Base-by-base conservation (phyloP, 306 rosid genomes). In the Senna siamea region DNA sequence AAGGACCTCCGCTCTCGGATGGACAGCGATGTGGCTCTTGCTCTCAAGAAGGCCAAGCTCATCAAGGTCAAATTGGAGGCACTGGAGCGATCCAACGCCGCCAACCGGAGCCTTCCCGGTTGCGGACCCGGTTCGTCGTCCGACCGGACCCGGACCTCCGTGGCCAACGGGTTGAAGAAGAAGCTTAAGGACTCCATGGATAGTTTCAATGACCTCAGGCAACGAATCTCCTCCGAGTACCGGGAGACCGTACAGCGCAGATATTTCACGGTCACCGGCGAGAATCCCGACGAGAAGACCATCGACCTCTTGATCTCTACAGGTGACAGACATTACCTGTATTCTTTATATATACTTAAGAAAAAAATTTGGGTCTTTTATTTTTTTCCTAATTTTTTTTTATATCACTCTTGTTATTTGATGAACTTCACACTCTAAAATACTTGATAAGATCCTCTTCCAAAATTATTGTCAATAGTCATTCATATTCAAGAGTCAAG, bases 91-190 rank as follows among this genome's bases (percentile, higher is more conserved):
- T 70, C 93, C 57, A 89, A 89, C 80, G 93, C 91, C 15, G 87
- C 91, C 5, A 86, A 81, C 38, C 81, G 89, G 75, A 84, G 84
- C 70, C 34, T 82, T 15, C 88, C 91, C 0, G 89, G 87, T 9
- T 89, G 91, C 51, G 93, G 91, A 2, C 89, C 91, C 15, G 93
- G 93, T 0, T 84, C 93, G 1, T 89, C 93, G 0, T 86, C 93
- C 4, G 93, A 89, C 59, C 83, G 93, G 73, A 89, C 93, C 0
- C 32, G 93, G 66, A 84, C 84, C 7, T 84, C 89, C 34, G 87
- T 89, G 23, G 89, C 86, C 70, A 84, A 72, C 77, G 88, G 93
- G 1, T 81, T 89, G 37, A 74, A 85, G 67, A 89, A 89, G 87
- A 89, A 89, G 78, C 81, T 89, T 46, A 81, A 82, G 79, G 93